Conservation (phyloP, 2,329 filamentous ascomycete species). For the Lasiodiplodia hormozganensis region DNA sequence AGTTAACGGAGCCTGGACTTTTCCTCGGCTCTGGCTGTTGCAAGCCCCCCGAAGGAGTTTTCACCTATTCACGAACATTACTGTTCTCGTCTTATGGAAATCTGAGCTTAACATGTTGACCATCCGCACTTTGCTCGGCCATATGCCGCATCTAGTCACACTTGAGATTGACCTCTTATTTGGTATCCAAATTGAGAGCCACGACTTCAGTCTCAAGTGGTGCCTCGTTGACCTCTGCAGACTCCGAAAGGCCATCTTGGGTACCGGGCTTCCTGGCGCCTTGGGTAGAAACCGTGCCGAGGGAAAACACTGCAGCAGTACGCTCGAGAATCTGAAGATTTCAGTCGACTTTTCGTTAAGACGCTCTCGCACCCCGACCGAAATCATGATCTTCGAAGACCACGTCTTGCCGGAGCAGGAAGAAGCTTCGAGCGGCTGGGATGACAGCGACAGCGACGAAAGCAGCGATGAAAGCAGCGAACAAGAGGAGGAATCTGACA, state of each 20-base stretch:
- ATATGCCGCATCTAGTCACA: background rate
- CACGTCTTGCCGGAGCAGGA: background rate
- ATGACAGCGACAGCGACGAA: background rate
- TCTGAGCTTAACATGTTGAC: background rate
- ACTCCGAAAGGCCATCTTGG: conserved; percentile 3
- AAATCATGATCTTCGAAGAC: background rate
- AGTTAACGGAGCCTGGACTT: background rate
- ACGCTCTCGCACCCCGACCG: background rate
- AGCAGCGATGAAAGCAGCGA: background rate
- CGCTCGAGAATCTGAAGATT: conserved; percentile 2
- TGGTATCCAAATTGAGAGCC: background rate
- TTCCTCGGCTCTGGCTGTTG: accelerated
- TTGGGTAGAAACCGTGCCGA: background rate
- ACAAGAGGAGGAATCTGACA: background rate
- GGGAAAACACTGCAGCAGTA: background rate
- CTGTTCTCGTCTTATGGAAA: background rate
- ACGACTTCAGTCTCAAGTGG: background rate
- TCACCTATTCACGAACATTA: background rate
- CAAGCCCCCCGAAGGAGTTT: background rate
- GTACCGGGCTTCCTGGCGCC: background rate
- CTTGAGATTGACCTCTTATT: background rate
- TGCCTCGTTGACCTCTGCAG: background rate
- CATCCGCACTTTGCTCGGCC: background rate
- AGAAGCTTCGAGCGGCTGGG: background rate
- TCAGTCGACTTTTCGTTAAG: background rate